Evolutionary conservation across 2,329 filamentous ascomycete genomes (phyloP).

Genomic region (Microcyclosporella mali): DNA sequence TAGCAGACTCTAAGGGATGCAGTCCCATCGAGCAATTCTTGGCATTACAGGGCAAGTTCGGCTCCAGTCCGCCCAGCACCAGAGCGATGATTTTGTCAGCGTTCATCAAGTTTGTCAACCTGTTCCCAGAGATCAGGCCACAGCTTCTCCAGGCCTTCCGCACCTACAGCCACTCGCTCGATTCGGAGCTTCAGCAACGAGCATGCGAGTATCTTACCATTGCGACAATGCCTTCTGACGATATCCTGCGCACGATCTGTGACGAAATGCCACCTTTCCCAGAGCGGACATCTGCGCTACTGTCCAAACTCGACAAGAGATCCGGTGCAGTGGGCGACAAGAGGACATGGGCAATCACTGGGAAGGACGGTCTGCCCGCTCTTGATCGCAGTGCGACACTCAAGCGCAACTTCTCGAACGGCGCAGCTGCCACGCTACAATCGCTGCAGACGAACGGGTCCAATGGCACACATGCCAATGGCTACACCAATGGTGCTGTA

Average conservation of each 20-base stretch:
- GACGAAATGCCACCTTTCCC: conserved; percentile 99
- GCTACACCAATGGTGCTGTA: conserved; percentile 21
- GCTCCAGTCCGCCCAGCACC: conserved; percentile 80
- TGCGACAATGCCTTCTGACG: conserved; percentile 79
- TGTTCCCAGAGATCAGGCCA: conserved; percentile 97
- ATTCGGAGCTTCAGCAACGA: conserved; percentile 91
- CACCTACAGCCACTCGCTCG: conserved; percentile 86
- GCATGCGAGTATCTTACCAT: conserved; percentile 91
- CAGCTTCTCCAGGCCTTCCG: conserved; percentile 87
- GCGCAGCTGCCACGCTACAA: conserved; percentile 34
- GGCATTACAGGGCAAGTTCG: conserved; percentile 83
- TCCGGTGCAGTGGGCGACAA: conserved; percentile 83
- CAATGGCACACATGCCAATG: conserved; percentile 20
- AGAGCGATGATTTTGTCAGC: conserved; percentile 90
- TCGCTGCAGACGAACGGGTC: conserved; percentile 29
- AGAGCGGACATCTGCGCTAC: conserved; percentile 81
- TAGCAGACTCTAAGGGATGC: conserved; percentile 84
- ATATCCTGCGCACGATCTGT: conserved; percentile 85
- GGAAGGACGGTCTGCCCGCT: conserved; percentile 62
- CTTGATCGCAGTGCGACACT: conserved; percentile 75
- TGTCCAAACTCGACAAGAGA: conserved; percentile 91
- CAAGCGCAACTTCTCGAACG: conserved; percentile 73
- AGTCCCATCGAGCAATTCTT: conserved; percentile 97
- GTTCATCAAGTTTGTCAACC: conserved; percentile 95
- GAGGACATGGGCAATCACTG: conserved; percentile 95